These are phyloP conservation scores for Cornus florida DNA, from an alignment of 148 eudicot species.

Conservation along the genomic window DNA sequence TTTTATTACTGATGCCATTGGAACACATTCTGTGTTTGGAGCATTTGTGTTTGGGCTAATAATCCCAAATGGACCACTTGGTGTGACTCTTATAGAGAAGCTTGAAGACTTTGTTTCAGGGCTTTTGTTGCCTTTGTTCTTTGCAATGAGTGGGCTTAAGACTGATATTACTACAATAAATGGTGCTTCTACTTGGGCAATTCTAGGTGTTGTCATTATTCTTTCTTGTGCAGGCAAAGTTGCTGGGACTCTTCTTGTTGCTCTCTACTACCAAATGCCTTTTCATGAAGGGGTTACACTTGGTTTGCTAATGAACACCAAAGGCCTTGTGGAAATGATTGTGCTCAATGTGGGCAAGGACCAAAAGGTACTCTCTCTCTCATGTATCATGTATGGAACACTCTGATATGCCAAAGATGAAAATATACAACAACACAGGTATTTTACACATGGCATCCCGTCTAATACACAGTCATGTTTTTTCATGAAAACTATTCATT, in stretches of 20 bases:
- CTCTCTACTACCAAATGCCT: slow-evolving; percentile 53
- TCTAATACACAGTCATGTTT: no score
- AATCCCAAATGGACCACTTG: slow-evolving; percentile 67
- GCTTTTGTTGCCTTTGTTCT: slow-evolving; percentile 62
- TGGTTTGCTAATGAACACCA: slow-evolving; percentile 70
- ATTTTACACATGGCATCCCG: no score
- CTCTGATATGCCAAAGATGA: no score
- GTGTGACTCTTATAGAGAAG: slow-evolving; percentile 60
- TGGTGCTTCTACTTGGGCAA: slow-evolving; percentile 28
- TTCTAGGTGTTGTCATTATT: slow-evolving; percentile 26
- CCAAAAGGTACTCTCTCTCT: slow-evolving; percentile 52
- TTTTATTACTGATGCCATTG: slow-evolving; percentile 68
- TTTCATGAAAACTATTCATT: no score
- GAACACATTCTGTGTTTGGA: slow-evolving; percentile 82
- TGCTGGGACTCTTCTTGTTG: slow-evolving; percentile 41
- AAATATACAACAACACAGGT: no score
- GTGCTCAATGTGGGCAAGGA: slow-evolving; percentile 94
- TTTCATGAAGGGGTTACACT: slow-evolving; percentile 58
- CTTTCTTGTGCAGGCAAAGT: slow-evolving; percentile 53
- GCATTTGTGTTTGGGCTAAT: slow-evolving; percentile 71
- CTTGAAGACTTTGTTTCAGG: slow-evolving; percentile 77
- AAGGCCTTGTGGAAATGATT: slow-evolving; percentile 94
- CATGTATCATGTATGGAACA: neutral
- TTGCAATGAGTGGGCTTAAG: slow-evolving; percentile 66
- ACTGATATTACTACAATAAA: slow-evolving; percentile 34